Conservation (phyloP, 805 yeast species). For the Alloascoidea hylecoeti region DNA sequence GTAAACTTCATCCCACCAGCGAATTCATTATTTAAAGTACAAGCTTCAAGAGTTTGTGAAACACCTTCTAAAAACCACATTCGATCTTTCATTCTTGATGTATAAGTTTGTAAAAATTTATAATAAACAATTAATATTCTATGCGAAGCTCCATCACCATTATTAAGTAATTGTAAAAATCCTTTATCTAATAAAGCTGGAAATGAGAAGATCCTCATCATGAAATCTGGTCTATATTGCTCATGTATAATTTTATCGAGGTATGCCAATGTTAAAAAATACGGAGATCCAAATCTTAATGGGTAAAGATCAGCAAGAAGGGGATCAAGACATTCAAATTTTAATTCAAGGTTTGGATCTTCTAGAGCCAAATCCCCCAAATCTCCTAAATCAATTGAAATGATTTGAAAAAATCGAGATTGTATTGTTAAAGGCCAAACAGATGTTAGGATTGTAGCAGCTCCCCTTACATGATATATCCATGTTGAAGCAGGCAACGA, state of each 20-base stretch:
- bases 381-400: constrained; percentile 83
- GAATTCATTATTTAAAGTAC: constrained; percentile 82
- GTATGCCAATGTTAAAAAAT: constrained; percentile 75
- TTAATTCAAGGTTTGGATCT: constrained; percentile 12
- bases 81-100: constrained; percentile 74
- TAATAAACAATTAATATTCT: constrained; percentile 84
- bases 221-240: constrained; percentile 72
- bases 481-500: constrained; percentile 88
- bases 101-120: constrained; percentile 64
- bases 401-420: constrained; percentile 51
- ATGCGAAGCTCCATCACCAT: constrained; percentile 81
- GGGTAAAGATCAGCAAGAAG: constrained; percentile 82
- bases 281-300: constrained; percentile 70
- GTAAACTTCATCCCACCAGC: constrained; percentile 32
- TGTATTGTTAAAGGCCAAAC: constrained; percentile 82
- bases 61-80: constrained; percentile 95
- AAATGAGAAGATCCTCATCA: constrained; percentile 77
- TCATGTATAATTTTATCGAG: constrained; percentile 69
- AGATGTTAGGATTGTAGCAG: constrained; percentile 88
- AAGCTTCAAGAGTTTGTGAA: constrained; percentile 76
- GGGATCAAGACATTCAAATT: constrained; percentile 58
- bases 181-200: constrained; percentile 83
- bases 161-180: constrained; percentile 62
- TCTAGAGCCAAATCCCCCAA: constrained; percentile 46
- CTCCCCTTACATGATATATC: constrained; percentile 95